These are phyloP conservation scores for Russula virescens DNA, from an alignment of 768 basidiomycete genomes.

Conservation along the genomic window DNA sequence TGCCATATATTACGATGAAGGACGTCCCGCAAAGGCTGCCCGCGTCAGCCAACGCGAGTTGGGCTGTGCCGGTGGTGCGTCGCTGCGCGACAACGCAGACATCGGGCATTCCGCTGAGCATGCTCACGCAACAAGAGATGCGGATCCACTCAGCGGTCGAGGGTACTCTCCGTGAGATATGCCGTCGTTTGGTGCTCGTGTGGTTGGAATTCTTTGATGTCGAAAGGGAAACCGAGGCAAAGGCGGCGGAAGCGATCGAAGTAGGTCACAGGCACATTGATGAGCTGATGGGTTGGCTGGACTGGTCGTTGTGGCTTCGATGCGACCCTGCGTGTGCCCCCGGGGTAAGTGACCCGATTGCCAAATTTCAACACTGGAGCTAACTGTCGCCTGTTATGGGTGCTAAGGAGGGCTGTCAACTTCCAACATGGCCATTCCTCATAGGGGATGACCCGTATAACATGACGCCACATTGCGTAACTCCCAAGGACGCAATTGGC, in stretches of 20 bases:
- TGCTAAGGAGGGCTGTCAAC: constrained; percentile 20
- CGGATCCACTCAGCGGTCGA: constrained; percentile 18
- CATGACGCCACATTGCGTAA: constrained; percentile 20
- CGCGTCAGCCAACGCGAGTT: constrained; percentile 4
- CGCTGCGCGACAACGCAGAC: constrained; percentile 23
- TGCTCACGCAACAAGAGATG: constrained; percentile 22
- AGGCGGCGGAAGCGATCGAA: not conserved
- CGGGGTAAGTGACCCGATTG: constrained; percentile 16
- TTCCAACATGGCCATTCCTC: constrained; percentile 24
- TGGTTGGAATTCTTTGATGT: constrained; percentile 25
- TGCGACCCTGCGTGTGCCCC: constrained; percentile 18
- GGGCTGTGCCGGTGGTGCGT: constrained; percentile 18
- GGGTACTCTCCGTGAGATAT: constrained; percentile 23
- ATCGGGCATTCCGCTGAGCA: constrained; percentile 8
- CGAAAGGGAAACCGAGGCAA: constrained; percentile 10
- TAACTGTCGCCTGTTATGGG: not conserved
- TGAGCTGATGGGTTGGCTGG: constrained; percentile 25
- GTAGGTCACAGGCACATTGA: constrained; percentile 8
- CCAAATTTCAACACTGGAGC: not conserved
- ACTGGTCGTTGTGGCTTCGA: constrained; percentile 25
- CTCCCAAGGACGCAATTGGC: not conserved
- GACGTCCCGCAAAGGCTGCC: constrained; percentile 10
- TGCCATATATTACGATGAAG: constrained; percentile 28
- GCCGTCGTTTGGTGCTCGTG: constrained; percentile 16
- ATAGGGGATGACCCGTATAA: constrained; percentile 7